A percentile compares a stretch with the other conserved stretches of the same genome.
phyloP scores from a whole-genome alignment of 306 rosid genomes.

The barrel medic (Medicago truncatula) region MtrunA17r5.0-ANR NC_053049.1:40202501-40203000 shows the following conservation, averaged over 20 bases:
- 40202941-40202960: slow-evolving; percentile 4
- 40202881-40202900: slow-evolving; percentile 60
- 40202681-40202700: neutral
- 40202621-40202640: too few species aligned
- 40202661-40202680: neutral
- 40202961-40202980: slow-evolving; percentile 8
- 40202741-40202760: slow-evolving; percentile 3
- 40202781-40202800: slow-evolving; percentile 45
- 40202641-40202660: too few species aligned
- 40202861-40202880: slow-evolving; percentile 60
- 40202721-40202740: slow-evolving; percentile 3
- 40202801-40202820: slow-evolving; percentile 21
- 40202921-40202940: slow-evolving; percentile 57
- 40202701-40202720: neutral
- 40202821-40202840: slow-evolving; percentile 19
- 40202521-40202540: too few species aligned
- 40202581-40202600: too few species aligned
- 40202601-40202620: too few species aligned
- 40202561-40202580: too few species aligned
- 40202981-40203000: too few species aligned
- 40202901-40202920: slow-evolving; percentile 8
- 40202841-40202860: slow-evolving; percentile 37
- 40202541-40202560: too few species aligned
- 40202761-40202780: slow-evolving; percentile 52
- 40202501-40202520: too few species aligned